Evolutionary conservation across 306 rosid species (phyloP).

Genomic region (Myrica gale): DNA sequence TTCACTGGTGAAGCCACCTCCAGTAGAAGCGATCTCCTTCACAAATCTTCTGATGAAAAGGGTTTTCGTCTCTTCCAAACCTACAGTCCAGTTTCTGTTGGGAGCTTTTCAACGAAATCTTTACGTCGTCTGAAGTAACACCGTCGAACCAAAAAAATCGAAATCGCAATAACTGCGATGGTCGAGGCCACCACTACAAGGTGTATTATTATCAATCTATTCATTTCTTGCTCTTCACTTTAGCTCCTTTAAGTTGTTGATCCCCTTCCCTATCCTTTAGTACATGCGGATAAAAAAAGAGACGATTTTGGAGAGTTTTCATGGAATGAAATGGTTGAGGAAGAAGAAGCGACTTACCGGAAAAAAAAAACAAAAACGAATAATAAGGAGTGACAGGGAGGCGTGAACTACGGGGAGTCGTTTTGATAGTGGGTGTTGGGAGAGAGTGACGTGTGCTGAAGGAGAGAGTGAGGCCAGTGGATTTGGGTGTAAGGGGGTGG

Average conservation of each 20-base stretch:
- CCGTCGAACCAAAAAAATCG: slow-evolving; percentile 28
- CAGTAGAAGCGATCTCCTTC: slow-evolving; percentile 29
- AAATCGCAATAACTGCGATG: slow-evolving; percentile 15
- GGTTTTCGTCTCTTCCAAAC: slow-evolving; percentile 42
- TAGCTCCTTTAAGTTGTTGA: slow-evolving; percentile 1
- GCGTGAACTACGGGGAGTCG: slow-evolving; percentile 37
- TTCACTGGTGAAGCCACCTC: slow-evolving; percentile 29
- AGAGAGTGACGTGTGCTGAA: too few species aligned
- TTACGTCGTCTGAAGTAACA: slow-evolving; percentile 1
- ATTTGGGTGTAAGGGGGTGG: too few species aligned
- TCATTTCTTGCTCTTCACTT: slow-evolving; percentile 33
- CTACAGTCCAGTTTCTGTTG: slow-evolving; percentile 67
- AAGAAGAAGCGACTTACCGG: neutral
- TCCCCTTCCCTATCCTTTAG: slow-evolving; percentile 4
- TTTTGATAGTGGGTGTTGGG: too few species aligned
- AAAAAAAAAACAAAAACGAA: too few species aligned
- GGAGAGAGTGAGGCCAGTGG: too few species aligned
- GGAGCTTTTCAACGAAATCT: neutral
- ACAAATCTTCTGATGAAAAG: slow-evolving; percentile 38
- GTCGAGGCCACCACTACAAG: slow-evolving; percentile 35
- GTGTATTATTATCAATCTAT: too few species aligned
- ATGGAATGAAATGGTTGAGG: slow-evolving; percentile 2
- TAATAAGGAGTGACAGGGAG: slow-evolving; percentile 21
- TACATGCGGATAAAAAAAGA: neutral
- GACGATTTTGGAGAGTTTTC: neutral